Base-by-base conservation (phyloP, 768 basidiomycete genomes). In the Naganishia friedmannii region DNA sequence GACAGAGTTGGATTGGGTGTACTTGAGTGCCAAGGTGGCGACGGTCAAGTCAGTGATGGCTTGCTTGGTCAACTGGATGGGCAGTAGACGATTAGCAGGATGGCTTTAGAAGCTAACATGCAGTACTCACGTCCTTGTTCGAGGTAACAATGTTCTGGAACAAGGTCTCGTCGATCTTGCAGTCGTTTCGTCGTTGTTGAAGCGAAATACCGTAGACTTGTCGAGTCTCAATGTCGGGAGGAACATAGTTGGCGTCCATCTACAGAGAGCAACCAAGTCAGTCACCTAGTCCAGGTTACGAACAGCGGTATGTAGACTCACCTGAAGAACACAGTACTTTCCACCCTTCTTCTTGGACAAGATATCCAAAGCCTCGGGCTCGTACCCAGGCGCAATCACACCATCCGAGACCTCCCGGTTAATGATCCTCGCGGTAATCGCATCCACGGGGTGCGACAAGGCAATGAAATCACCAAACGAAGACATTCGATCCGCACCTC, bases 401-500 rank as follows among this genome's bases (percentile, higher is more conserved):
- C 96, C 96, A 79, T 99, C 96, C 0, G 96, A 98, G 12, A 99
- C 96, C 79, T 99, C 96, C 21, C 96, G 87, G n/a, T 93, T 94
- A 78, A 99, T 96, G 79, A 99, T 94, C 73, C 88, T 89, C 53
- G 96, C 96, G 10, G 96, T 98, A 0, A 92, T 89, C 45, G 93
- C 84, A 79, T 99, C 96, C 83, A 94, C 96, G 23, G 89, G 87
- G 31, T 90, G 88, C 21, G 93, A 96, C 13, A 99, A 85, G 0
- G 93, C 96, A 75, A 99, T 94, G 80, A 98, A 99, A 83, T 99
- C 96, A 5, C 96, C 96, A 79, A 98, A 99, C 2, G 95, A 97
- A 0, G 95, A 97, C 96, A 99, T 99, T 66, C 96, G 88, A 80
- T 99, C 96, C 28, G 96, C 95, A 68, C 93, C 95, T 78, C 96